A percentile compares a stretch with the other conserved stretches of the same genome.
phyloP scores from a whole-genome alignment of 768 basidiomycete genomes.

The Kwoniella shandongensis region DNA sequence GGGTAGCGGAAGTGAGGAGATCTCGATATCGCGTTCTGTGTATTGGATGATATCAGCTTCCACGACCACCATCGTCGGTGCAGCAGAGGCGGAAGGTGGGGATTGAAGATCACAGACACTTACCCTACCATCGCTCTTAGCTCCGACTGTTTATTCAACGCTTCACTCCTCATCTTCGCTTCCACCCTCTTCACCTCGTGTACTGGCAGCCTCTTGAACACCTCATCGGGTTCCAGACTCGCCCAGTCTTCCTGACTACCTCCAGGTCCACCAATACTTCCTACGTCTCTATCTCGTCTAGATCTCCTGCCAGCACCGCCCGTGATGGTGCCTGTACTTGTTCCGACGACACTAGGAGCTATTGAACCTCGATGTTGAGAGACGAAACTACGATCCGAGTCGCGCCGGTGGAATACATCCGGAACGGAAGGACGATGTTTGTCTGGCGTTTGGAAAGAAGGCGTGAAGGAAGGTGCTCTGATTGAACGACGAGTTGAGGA shows the following conservation, averaged over 20 bases:
- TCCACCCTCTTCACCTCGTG: constrained; percentile 51
- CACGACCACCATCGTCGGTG: no score
- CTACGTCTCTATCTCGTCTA: not conserved
- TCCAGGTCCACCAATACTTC: not conserved
- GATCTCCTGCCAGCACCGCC: constrained; percentile 3
- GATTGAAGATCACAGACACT: constrained; percentile 5
- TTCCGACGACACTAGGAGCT: constrained; percentile 11
- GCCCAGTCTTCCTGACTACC: constrained; percentile 42
- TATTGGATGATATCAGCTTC: not conserved
- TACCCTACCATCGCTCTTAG: constrained; percentile 51
- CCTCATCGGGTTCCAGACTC: constrained; percentile 51
- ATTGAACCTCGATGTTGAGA: constrained; percentile 11
- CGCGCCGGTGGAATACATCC: not conserved
- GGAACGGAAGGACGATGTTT: constrained; percentile 11
- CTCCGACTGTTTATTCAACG: constrained; percentile 51
- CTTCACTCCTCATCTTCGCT: constrained; percentile 43
- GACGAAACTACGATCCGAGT: not conserved
- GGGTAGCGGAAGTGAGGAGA: constrained; percentile 51
- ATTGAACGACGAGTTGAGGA: constrained; percentile 17
- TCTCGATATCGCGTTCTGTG: constrained; percentile 50
- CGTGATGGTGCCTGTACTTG: constrained; percentile 10
- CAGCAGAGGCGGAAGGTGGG: no score
- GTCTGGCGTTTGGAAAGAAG: not conserved
- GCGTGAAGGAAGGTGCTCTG: constrained; percentile 10
- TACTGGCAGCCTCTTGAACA: constrained; percentile 46